Base-by-base conservation (phyloP, 2,329 filamentous ascomycete species). In the Beauveria pseudobassiana region DNA sequence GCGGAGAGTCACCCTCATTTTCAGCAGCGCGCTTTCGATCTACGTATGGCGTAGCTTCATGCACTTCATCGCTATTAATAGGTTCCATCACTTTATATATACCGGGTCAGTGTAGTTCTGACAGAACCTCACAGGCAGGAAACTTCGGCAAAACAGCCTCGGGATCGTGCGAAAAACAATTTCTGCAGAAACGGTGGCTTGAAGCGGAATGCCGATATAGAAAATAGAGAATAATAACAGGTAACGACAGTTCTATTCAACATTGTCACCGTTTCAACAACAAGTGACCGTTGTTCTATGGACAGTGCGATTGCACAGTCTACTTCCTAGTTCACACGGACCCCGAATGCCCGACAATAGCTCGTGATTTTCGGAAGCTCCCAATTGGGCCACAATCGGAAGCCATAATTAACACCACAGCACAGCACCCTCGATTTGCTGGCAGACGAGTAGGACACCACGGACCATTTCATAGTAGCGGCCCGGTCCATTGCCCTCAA, bases 341-440 rank as follows among this genome's bases (percentile, higher is more conserved):
- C 42, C 4, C 3, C 8, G 26, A 38, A 26, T 12, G 28, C 45
- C 24, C 46, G 26, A 38, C 57, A 52, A 45, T 42, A 46, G 57
- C 56, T 59, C 57, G 57, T 46, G 57, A 59, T 46, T 52, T 52
- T 52, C 28, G 43, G 42, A 18, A 46, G 24, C 53, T 56, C 10
- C n/a, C 24, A 40, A n/a, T n/a, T 9, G 12, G 12, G 22, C n/a
- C 34, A 48, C 10, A 9, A 60, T 24, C 9, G 20, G 45, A n/a
- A 48, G 30, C 14, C 2, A 14, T 48, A 38, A 18, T 14, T n/a
- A 38, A 26, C 40, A 12, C 56, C 16, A 34, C 46, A 50, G 3
- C 48, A 50, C n/a, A 28, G 12, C n/a, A 38, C 20, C 22, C n/a
- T 30, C 56, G 22, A 26, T 53, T 34, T 14, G 49, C 34, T 18